Evolutionary conservation across 73 alveolate genomes (phyloP), one percentile per base, ranked within the genome.

Genomic region (Chromera velia): DNA sequence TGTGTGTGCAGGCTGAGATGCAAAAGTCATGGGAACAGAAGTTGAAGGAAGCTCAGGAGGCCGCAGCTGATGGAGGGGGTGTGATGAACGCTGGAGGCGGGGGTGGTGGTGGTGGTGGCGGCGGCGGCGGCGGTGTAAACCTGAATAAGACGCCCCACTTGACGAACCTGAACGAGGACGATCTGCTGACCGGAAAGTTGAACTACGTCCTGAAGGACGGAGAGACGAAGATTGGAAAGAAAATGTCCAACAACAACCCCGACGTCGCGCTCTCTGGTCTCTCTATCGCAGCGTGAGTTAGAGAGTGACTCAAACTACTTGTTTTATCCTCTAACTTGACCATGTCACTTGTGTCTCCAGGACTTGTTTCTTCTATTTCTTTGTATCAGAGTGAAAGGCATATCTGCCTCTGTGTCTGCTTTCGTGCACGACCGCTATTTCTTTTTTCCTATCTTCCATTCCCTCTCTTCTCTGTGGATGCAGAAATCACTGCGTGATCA

Each of bases 151-250:
- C 77, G 33, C 94, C 96, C 22, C 94, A 85, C 85, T 64, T 90
- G 69, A 74, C 91, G 46, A 90, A 93, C 76, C 87, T 94, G 68
- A 94, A 92, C 84, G 98, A 94, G 85, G 98, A 93, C 67, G 28
- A 19, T n/a, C 22, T 70, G 75, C 73, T 78, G 48, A 78, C 85
- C 33, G 78, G 71, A 24, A 78, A 78, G 70, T 65, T 78, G 65
- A 67, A 78, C 77, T 78, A 64, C 32, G 85, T 78, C 65, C 68
- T 78, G 73, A 13, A 40, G 13, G 13, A 40, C 55, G 55, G 22
- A 4, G 55, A 40, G 55, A 40, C 13, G 4, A 7, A 13, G 55
- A 40, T 40, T 13, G 55, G 55, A 4, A 40, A 40, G 55, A 40
- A 40, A 13, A 40, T 4, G 22, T 7, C 22, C 55, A 13, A 40